Base-by-base conservation (phyloP, 75 land plant genomes). In the Chamaecyparis obtusa region DNA sequence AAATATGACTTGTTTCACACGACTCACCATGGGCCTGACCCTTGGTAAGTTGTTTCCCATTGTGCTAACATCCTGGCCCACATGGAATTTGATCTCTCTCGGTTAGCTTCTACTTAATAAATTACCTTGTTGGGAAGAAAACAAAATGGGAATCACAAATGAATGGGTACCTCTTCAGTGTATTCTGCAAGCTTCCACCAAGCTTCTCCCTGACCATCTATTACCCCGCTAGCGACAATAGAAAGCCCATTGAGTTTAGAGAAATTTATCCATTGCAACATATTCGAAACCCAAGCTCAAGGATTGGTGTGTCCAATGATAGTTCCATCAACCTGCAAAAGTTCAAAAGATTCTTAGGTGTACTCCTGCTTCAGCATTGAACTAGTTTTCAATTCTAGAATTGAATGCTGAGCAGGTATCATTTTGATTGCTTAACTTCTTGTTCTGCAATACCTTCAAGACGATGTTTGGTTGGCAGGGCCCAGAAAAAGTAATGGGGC, bases 261-360 rank as follows among this genome's bases (percentile, higher is more conserved):
- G 89, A 96, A 96, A 55, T 91, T 90, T n/a, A 97, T 86, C 99
- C 99, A 97, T 86, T 90, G 90, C 9, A 95, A 85, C 17, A 89
- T 43, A 55, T 86, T 90, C 35, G 87, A 86, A 3, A 92, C 92
- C 96, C 97, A 96, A 30, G 85, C 83, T 81, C 86, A 75, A 15
- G 90, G 69, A 44, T 79, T 88, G 19, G 93, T 87, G 35, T 97
- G 99, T 30, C 98, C 95, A 46, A 95, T 86, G 5, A 97, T 95
- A 41, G 88, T 94, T 3, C 99, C 98, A 86, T 97, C 98, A 85
- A 97, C 69, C 99, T 97, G 93, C 83, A 41, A 76, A 41, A 37
- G 19, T 4, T 36, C 30, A 71, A 71, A 33, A 5, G 16, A 33
- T 35, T 19, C 24, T 19, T 19, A 60, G 67, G 21, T 60, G 24